Base-by-base conservation (phyloP, 345 rosid species). In the Eucalyptus polybractea region DNA sequence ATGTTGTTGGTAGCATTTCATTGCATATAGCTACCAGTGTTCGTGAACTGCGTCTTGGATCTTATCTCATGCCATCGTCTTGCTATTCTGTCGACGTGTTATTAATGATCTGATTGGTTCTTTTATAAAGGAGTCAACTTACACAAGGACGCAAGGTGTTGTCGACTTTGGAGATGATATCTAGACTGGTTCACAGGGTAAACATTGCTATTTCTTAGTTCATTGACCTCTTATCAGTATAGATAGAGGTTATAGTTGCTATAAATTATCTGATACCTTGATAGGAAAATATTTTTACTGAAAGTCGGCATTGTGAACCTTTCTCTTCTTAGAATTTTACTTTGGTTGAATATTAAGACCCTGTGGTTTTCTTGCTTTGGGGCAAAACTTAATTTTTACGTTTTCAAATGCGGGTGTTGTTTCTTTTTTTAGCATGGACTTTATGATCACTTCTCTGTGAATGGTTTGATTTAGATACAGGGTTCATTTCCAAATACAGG, bases 131-230 rank as follows among this genome's bases (percentile, higher is more conserved):
- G 92, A 94, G 90, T 93, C 96, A 97, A 91, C 98, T 97, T 90
- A 94, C 95, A 80, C 98, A 94, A 87, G 99, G 99, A 88, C 98
- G 98, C 81, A 97, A 97, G 92, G 98, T 97, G 87, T 91, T 97
- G 89, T 92, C 87, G 83, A 97, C 98, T 65, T 90, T 97, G 83
- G 97, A 94, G 89, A 96, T 95, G 97, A 94, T 97, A 94, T 93
- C 94, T 65, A 96, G 95, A 90, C 96, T 97, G 88, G 97, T 94
- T 89, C 92, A 91, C 86, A 93, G 96, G 95, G 99, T 97, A 94
- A 93, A 80, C 86, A 86, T 33, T 76, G 87, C 88, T 86, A 89
- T 16, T 49, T 76, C 85, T 11, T 40, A 40, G 85, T 21, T 76
- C 85, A 44, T 76, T 12, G 15, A 76, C 29, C 47, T 76, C 85